Evolutionary conservation across 257 asterid species (phyloP), one percentile per base, ranked within the genome.

Genomic region (Leptodermis oblonga): DNA sequence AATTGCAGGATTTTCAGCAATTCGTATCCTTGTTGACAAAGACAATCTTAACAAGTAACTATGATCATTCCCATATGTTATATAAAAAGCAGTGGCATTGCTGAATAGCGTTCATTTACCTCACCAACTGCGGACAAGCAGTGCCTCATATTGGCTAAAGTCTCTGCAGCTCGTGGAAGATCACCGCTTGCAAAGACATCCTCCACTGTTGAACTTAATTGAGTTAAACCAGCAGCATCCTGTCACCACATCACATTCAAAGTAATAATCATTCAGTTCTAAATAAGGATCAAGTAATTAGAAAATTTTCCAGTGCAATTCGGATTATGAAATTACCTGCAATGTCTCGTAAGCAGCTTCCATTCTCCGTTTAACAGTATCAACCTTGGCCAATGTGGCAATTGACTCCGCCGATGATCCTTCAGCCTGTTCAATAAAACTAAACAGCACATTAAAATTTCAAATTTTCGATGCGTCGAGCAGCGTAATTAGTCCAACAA

Each of bases 221-320:
- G 97, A 25, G 97, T 86, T 82, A 94, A 83, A 51, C 97, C 99
- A 20, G 99, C 99, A 76, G 97, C 97, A 78, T 94, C 99, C 99
- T 91, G 79, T 62, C 65, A 36, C 43, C 45, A 36, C 62, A 80
- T 72, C 20, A 36, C 62, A 52, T 26, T 17, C 5, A 31, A 34
- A 53, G 26, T 70, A 4, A 17, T 3, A 20, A 31, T 9, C 10
- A 30, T 28, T 10, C 30, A 2, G 20, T 43, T 22, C 26, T 30
- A 72, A 59, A 59, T 23, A 51, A 11, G 13, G 3, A 51, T 30
- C 37, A 18, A 37, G 28, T 34, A 20, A 17, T 28, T 12, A 51
- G 28, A 33, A 25, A 18, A 49, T 49, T 17, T 3, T 60, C 36
- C 7, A 61, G 17, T 36, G 48, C 7, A 3, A 41, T 67, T 62